Percentiles rank a stretch among this genome's conserved stretches.
phyloP scores from a whole-genome alignment of 2,329 filamentous ascomycete genomes.

The Elsinoe australis region DNA sequence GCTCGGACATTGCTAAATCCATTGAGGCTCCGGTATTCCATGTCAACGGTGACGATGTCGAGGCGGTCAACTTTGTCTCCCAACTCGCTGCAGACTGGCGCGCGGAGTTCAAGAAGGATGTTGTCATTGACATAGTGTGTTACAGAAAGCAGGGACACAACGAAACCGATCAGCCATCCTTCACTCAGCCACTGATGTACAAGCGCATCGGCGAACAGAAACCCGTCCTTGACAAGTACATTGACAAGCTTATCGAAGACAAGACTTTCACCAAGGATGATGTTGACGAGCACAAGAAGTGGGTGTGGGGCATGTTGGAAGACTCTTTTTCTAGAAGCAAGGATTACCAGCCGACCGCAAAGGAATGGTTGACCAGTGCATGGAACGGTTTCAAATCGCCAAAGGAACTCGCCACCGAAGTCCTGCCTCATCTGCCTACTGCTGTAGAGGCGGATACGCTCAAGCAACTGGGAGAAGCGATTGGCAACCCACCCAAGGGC shows the following conservation, averaged over 20 bases:
- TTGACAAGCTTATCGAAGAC: constrained; percentile 81
- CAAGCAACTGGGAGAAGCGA: constrained; percentile 72
- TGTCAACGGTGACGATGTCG: constrained; percentile 96
- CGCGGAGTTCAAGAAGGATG: constrained; percentile 96
- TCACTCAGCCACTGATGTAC: constrained; percentile 99
- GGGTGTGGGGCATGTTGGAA: constrained; percentile 98
- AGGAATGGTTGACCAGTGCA: constrained; percentile 96
- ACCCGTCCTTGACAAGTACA: constrained; percentile 81
- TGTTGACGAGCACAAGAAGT: constrained; percentile 97
- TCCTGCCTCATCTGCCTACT: constrained; percentile 85
- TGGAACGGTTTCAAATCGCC: constrained; percentile 99
- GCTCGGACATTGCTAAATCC: constrained; percentile 97
- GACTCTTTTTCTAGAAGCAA: constrained; percentile 96
- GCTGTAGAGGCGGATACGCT: constrained; percentile 65
- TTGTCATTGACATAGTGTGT: constrained; percentile 96
- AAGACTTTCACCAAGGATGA: constrained; percentile 96
- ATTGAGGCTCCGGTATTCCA: constrained; percentile 98
- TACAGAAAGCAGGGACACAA: constrained; percentile 99
- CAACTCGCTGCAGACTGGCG: constrained; percentile 97
- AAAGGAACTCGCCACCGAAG: constrained; percentile 91
- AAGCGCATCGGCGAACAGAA: constrained; percentile 86
- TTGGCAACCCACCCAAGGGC: constrained; percentile 70
- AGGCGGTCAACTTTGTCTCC: constrained; percentile 97
- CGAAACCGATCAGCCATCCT: constrained; percentile 97
- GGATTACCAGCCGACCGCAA: constrained; percentile 91